phyloP scores from a whole-genome alignment of 1,284 basidiomycete species.

The Naganishia cerealis region DNA sequence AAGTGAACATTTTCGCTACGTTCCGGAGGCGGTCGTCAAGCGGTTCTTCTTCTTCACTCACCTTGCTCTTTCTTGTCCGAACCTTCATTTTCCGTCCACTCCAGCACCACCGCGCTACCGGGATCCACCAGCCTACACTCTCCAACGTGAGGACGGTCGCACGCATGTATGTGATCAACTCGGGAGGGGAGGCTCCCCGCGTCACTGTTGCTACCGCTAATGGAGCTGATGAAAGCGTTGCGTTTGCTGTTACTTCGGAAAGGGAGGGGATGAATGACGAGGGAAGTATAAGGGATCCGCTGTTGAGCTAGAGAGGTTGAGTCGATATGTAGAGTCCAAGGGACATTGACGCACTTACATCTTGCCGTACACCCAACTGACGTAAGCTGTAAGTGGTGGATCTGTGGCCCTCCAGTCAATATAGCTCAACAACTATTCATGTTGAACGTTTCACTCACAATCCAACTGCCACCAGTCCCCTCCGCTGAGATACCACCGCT shows the following conservation, averaged over 20 bases:
- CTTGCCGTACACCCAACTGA: slow-evolving; percentile 74
- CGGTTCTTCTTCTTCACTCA: slow-evolving; percentile 45
- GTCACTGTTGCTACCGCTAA: slow-evolving; percentile 60
- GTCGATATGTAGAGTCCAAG: slow-evolving; percentile 13
- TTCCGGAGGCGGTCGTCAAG: neutral
- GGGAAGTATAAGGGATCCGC: slow-evolving; percentile 66
- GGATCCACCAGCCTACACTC: slow-evolving; percentile 70
- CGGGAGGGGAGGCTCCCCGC: slow-evolving; percentile 70
- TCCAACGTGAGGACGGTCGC: slow-evolving; percentile 71
- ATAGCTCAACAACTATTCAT: neutral
- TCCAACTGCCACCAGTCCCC: slow-evolving; percentile 83
- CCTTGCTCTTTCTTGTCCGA: slow-evolving; percentile 63
- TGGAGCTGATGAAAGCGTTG: slow-evolving; percentile 53
- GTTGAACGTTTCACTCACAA: slow-evolving; percentile 49
- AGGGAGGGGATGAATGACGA: slow-evolving; percentile 11
- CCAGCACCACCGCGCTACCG: slow-evolving; percentile 57
- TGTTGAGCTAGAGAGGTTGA: slow-evolving; percentile 43
- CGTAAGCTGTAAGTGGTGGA: slow-evolving; percentile 84
- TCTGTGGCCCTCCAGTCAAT: slow-evolving; percentile 48
- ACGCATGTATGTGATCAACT: slow-evolving; percentile 76
- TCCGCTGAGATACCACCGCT: slow-evolving; percentile 78
- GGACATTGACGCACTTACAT: slow-evolving; percentile 56
- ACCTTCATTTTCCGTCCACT: slow-evolving; percentile 33
- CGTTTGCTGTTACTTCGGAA: slow-evolving; percentile 58
- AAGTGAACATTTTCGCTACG: neutral